These are phyloP conservation scores for Ophiocordyceps camponoti-leonardi DNA, from an alignment of 2,329 filamentous ascomycete genomes.

Conservation along the genomic window DNA sequence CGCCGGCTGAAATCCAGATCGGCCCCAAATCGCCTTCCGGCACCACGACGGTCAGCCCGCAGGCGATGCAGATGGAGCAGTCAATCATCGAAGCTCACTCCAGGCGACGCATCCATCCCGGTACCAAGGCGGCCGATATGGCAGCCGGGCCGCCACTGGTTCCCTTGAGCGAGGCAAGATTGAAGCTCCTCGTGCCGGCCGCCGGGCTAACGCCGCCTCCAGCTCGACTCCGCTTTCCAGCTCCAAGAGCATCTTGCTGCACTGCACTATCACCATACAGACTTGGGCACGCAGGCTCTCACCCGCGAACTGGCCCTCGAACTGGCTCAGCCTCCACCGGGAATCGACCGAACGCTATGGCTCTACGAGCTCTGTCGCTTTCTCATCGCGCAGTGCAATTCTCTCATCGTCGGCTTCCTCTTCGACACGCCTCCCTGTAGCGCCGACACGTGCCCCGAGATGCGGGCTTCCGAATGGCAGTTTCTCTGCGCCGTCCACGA, in stretches of 20 bases:
- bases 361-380: slow-evolving; percentile 96
- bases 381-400: slow-evolving; percentile 86
- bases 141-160: slow-evolving; percentile 78
- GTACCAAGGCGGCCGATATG: slow-evolving; percentile 87
- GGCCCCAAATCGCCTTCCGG: slow-evolving; percentile 59
- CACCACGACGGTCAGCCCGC: slow-evolving; percentile 33
- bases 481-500: slow-evolving; percentile 97
- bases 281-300: slow-evolving; percentile 50
- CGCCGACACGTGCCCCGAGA: slow-evolving; percentile 79
- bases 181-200: background rate
- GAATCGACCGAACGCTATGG: slow-evolving; percentile 79
- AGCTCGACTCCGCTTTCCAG: slow-evolving; percentile 96
- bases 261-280: slow-evolving; percentile 67
- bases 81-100: slow-evolving; percentile 54
- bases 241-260: slow-evolving; percentile 94
- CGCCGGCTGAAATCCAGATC: slow-evolving; percentile 86
- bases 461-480: slow-evolving; percentile 98
- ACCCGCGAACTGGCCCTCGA: slow-evolving; percentile 56
- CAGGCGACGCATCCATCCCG: slow-evolving; percentile 73
- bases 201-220: slow-evolving; percentile 3
- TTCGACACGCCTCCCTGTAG: slow-evolving; percentile 84
- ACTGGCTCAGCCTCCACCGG: slow-evolving; percentile 63
- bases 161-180: slow-evolving; percentile 60
- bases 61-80: slow-evolving; percentile 44
- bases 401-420: slow-evolving; percentile 81